Conservation (phyloP, 331 rosid species). For the Cydonia oblonga region DNA sequence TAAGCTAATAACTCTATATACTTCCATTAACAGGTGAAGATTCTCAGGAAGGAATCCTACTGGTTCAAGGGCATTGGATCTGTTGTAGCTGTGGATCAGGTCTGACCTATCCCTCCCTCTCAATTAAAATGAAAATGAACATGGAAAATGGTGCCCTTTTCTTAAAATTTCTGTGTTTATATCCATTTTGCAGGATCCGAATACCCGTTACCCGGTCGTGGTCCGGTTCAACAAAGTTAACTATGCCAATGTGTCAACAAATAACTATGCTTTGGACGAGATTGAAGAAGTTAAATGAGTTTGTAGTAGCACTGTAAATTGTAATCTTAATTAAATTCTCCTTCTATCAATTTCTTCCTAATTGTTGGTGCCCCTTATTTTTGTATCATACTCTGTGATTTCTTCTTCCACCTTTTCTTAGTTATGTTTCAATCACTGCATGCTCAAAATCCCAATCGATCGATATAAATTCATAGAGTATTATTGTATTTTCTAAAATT, state of each 20-base stretch:
- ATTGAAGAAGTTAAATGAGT: constrained; percentile 52
- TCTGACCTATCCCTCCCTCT: background rate
- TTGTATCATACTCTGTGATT: constrained; percentile 34
- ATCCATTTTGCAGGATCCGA: constrained; percentile 47
- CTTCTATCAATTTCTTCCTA: constrained; percentile 21
- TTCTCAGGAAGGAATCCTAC: constrained; percentile 77
- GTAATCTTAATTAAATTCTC: constrained; percentile 20
- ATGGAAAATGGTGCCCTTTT: background rate
- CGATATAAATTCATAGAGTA: background rate
- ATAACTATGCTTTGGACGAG: constrained; percentile 89
- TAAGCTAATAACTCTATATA: no score
- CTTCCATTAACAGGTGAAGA: constrained; percentile 45
- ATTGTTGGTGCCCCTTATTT: constrained; percentile 11
- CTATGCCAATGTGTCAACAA: constrained; percentile 80
- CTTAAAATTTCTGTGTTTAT: background rate
- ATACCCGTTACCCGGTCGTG: constrained; percentile 79
- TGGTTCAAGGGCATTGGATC: constrained; percentile 73
- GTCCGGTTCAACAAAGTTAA: constrained; percentile 76
- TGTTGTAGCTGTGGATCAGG: constrained; percentile 90
- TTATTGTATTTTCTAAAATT: background rate
- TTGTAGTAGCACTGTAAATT: constrained; percentile 22
- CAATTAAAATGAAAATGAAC: background rate
- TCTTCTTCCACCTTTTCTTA: constrained; percentile 4
- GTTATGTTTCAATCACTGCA: constrained; percentile 4
- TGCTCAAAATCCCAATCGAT: background rate